Conservation (phyloP, 805 yeast species). For the Lipomyces mesembrius region DNA sequence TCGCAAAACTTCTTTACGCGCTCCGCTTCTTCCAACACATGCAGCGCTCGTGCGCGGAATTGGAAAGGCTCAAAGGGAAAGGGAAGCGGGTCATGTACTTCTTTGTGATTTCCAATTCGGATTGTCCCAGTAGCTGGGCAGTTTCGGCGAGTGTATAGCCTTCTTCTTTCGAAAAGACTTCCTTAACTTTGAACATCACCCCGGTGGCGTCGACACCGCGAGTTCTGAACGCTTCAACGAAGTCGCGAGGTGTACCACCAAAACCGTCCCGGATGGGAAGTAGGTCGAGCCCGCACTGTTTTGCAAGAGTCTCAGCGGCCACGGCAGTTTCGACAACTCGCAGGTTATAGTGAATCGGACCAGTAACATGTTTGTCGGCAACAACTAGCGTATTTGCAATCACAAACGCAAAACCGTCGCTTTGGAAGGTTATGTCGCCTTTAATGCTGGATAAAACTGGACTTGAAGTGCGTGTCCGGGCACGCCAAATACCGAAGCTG, state of each 20-base stretch:
- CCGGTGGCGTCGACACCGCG: constrained; percentile 54
- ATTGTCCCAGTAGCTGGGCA: constrained; percentile 50
- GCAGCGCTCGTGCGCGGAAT: constrained; percentile 62
- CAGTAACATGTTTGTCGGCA: constrained; percentile 71
- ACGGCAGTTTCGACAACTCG: constrained; percentile 73
- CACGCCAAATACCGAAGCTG: constrained; percentile 70
- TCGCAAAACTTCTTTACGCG: constrained; percentile 60
- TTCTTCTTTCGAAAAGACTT: constrained; percentile 47
- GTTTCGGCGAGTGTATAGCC: constrained; percentile 60
- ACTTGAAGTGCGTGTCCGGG: constrained; percentile 61
- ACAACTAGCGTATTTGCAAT: constrained; percentile 66
- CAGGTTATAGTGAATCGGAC: constrained; percentile 69
- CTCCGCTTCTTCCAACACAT: constrained; percentile 64
- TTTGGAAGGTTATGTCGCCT: constrained; percentile 55
- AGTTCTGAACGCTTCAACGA: constrained; percentile 56
- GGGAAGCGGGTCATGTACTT: constrained; percentile 58
- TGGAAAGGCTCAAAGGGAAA: constrained; percentile 60
- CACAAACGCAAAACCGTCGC: constrained; percentile 57
- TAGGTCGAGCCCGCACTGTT: constrained; percentile 56
- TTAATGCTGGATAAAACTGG: constrained; percentile 62
- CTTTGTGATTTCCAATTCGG: constrained; percentile 51
- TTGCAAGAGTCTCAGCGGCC: constrained; percentile 65
- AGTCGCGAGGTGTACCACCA: constrained; percentile 68
- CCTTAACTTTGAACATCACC: constrained; percentile 51
- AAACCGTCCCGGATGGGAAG: constrained; percentile 45